Base-by-base conservation (phyloP, 2,329 filamentous ascomycete species). In the Sporothrix phasma region DNA sequence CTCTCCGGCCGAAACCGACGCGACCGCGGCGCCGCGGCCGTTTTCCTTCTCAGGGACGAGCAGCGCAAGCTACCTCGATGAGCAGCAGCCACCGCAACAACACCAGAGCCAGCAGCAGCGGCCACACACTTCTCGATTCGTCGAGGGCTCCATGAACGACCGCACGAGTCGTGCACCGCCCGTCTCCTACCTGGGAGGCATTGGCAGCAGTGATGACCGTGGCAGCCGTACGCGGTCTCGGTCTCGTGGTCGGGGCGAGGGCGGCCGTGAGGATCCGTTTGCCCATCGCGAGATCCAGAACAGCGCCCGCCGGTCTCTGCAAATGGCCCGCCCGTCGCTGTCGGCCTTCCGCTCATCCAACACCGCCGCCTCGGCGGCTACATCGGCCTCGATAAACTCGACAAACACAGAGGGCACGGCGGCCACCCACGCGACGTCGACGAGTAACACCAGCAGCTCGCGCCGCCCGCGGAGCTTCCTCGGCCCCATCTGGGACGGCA, bases 61-160 rank as follows among this genome's bases (percentile, higher is more conserved):
- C 13, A 22, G 47, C 37, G 26, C 26, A 10, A 63, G 43, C 54
- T 53, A 54, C 19, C 59, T 61, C 45, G 29, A 47, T 1, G 59
- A 58, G 22, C 31, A 34, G 13, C 63, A 17, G 47, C 74, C 74
- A 69, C 24, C 46, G 2, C 17, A 29, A 24, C 45, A 60, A 19
- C 22, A 41, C 1, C 61, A 47, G n/a, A 26, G 17, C 26, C 29
- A 34, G 47, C 58, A 34, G 29, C 46, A 43, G 31, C 63, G 43
- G 47, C 74, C 74, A 69, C 39, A 62, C 11, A 51, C 64, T 1
- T 78, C 84, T 77, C 73, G 85, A 76, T 79, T 95, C 82, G 71
- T 87, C 43, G 92, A 96, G 76, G 92, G 88, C 46, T 93, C 88
- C 71, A 93, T 96, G 89, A 90, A 87, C 71, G 90, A 95, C 74